phyloP scores from a whole-genome alignment of 2,329 filamentous ascomycete genomes.

The Trichoderma sp. region DNA sequence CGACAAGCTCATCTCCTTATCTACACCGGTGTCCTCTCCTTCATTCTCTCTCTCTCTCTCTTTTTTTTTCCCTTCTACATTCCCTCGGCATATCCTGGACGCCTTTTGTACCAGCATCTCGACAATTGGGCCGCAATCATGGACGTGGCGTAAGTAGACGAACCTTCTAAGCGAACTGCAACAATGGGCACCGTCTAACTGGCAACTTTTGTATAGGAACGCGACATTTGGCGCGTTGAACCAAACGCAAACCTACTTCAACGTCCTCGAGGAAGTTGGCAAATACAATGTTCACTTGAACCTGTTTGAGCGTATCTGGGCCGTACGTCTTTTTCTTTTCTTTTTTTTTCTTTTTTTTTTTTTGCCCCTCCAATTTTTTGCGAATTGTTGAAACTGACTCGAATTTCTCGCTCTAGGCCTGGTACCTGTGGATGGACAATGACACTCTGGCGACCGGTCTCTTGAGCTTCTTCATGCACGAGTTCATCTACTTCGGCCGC shows the following conservation, averaged over 20 bases:
- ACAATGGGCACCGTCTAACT: slow-evolving; percentile 30
- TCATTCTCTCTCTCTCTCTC: neutral
- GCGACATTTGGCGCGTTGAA: slow-evolving; percentile 52
- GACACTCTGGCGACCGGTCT: slow-evolving; percentile 95
- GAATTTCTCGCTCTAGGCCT: slow-evolving; percentile 54
- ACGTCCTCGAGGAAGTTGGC: slow-evolving; percentile 63
- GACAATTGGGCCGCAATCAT: slow-evolving; percentile 32
- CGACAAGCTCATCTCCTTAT: slow-evolving; percentile 24
- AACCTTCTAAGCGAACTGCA: too few relatives aligned
- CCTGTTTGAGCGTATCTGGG: slow-evolving; percentile 85
- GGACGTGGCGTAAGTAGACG: slow-evolving; percentile 39
- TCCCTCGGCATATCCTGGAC: neutral
- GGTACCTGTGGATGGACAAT: slow-evolving; percentile 98
- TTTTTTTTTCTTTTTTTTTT: too few relatives aligned
- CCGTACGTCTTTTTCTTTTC: slow-evolving; percentile 52
- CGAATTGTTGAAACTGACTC: neutral
- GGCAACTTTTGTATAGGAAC: slow-evolving; percentile 46
- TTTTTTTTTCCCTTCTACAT: neutral
- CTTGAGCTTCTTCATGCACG: slow-evolving; percentile 96
- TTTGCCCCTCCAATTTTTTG: neutral
- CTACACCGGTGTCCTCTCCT: slow-evolving; percentile 16
- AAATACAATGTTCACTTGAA: slow-evolving; percentile 85
- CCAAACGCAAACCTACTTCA: slow-evolving; percentile 55
- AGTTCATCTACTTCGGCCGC: slow-evolving; percentile 91
- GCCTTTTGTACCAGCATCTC: neutral